These are phyloP conservation scores for Podila clonocystis DNA, from an alignment of 192 early-diverging fungal species.

Conservation along the genomic window DNA sequence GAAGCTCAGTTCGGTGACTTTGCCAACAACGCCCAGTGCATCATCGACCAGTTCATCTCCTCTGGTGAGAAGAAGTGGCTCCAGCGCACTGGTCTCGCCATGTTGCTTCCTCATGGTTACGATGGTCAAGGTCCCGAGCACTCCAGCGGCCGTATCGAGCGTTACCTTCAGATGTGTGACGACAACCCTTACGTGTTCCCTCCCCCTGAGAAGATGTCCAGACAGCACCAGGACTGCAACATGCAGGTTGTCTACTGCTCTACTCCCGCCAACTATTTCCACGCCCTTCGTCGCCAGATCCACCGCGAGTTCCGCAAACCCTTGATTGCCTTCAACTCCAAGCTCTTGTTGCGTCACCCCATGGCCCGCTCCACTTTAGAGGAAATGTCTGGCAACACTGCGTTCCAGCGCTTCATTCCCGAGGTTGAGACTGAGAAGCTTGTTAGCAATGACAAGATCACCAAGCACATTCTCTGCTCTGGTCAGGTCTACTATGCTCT, in stretches of 20 bases:
- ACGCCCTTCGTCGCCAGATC: conserved; percentile 93
- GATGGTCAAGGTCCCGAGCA: conserved; percentile 99
- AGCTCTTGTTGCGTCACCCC: conserved; percentile 93
- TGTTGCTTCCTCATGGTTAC: conserved; percentile 97
- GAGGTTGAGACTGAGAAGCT: conserved; percentile 87
- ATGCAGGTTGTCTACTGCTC: conserved; percentile 97
- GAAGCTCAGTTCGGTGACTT: conserved; percentile 99
- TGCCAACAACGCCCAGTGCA: conserved; percentile 96
- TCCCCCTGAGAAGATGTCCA: conserved; percentile 77
- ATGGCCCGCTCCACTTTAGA: conserved; percentile 86
- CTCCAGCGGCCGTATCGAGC: conserved; percentile 94
- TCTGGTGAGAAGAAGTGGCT: conserved; percentile 99
- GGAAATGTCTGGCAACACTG: conserved; percentile 84
- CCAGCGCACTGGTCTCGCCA: conserved; percentile 93
- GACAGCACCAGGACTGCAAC: conserved; percentile 99
- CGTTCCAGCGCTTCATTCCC: conserved; percentile 93
- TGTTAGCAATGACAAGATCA: conserved; percentile 85
- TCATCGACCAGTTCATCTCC: conserved; percentile 97
- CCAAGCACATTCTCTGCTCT: conserved; percentile 92
- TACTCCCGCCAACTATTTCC: conserved; percentile 99
- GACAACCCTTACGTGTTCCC: conserved; percentile 92
- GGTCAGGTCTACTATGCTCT: conserved; percentile 99
- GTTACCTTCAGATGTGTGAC: conserved; percentile 95
- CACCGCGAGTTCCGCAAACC: conserved; percentile 98
- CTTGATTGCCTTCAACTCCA: conserved; percentile 79